These are phyloP conservation scores for Blastocladiella britannica DNA, from an alignment of 192 early-diverging fungal species.

Conservation along the genomic window DNA sequence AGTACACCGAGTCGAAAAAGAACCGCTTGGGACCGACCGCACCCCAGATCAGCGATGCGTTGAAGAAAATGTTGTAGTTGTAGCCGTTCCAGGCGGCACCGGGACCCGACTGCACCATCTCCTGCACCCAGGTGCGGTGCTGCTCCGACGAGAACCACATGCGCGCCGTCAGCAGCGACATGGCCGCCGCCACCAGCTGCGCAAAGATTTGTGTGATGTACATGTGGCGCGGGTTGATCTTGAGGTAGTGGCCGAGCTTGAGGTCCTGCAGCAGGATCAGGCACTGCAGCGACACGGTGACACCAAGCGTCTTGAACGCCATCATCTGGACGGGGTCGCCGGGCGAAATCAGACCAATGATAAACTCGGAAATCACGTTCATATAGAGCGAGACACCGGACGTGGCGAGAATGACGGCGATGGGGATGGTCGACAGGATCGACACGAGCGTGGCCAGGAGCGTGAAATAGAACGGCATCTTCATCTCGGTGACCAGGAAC, in stretches of 20 bases:
- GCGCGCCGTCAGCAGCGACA: slow-evolving; percentile 28
- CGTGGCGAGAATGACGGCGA: slow-evolving; percentile 54
- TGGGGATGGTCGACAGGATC: slow-evolving; percentile 48
- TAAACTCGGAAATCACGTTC: slow-evolving; percentile 30
- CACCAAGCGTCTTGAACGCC: slow-evolving; percentile 32
- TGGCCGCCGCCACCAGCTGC: slow-evolving; percentile 39
- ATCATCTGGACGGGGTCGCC: slow-evolving; percentile 25
- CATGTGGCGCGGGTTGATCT: slow-evolving; percentile 44
- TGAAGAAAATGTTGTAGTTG: slow-evolving; percentile 29
- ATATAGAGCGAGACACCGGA: slow-evolving; percentile 18
- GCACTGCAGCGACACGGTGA: slow-evolving; percentile 14
- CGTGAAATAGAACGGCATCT: slow-evolving; percentile 62
- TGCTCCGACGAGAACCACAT: slow-evolving; percentile 26
- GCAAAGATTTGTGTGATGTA: slow-evolving; percentile 42
- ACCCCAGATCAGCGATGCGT: slow-evolving; percentile 52
- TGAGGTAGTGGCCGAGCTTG: slow-evolving; percentile 59
- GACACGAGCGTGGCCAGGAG: slow-evolving; percentile 34
- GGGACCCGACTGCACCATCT: neutral
- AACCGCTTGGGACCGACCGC: slow-evolving; percentile 43
- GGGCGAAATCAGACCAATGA: slow-evolving; percentile 17
- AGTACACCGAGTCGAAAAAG: slow-evolving; percentile 19
- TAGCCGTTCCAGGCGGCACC: neutral
- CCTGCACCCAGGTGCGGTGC: slow-evolving; percentile 17
- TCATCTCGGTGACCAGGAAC: slow-evolving; percentile 26
- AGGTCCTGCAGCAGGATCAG: slow-evolving; percentile 21